Conservation (phyloP, 1,284 basidiomycete genomes). For the Pascua sp. region DNA sequence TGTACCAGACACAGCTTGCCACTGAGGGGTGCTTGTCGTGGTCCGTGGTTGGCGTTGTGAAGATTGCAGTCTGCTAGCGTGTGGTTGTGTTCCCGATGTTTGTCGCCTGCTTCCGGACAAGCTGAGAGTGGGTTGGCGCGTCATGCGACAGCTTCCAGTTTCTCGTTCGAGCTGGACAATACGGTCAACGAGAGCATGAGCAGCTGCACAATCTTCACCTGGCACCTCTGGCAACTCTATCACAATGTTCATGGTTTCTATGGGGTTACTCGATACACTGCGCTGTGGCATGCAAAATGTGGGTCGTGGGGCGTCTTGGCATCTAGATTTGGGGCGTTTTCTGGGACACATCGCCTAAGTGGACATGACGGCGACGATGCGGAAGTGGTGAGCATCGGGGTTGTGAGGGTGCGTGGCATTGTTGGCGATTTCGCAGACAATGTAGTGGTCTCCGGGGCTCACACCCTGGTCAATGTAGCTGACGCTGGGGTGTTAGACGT, state of each 20-base stretch:
- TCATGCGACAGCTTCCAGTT: no score
- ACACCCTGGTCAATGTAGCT: conserved; percentile 49
- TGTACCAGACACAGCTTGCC: no score
- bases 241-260: not conserved
- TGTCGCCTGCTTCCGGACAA: no score
- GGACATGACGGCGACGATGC: conserved; percentile 50
- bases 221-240: no score
- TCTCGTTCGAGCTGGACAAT: no score
- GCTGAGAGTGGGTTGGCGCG: no score
- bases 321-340: not conserved
- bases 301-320: not conserved
- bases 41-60: no score
- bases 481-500: conserved; percentile 26
- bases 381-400: conserved; percentile 46
- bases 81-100: no score
- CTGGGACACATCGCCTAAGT: conserved; percentile 26
- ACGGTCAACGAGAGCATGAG: no score
- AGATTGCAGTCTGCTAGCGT: no score
- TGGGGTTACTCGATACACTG: not conserved
- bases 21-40: no score
- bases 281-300: not conserved
- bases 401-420: conserved; percentile 43
- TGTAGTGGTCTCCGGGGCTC: conserved; percentile 39
- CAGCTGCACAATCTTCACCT: no score
- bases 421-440: conserved; percentile 48